phyloP scores from a whole-genome alignment of 2,329 filamentous ascomycete genomes.

The Periglandula ipomoeae region DNA sequence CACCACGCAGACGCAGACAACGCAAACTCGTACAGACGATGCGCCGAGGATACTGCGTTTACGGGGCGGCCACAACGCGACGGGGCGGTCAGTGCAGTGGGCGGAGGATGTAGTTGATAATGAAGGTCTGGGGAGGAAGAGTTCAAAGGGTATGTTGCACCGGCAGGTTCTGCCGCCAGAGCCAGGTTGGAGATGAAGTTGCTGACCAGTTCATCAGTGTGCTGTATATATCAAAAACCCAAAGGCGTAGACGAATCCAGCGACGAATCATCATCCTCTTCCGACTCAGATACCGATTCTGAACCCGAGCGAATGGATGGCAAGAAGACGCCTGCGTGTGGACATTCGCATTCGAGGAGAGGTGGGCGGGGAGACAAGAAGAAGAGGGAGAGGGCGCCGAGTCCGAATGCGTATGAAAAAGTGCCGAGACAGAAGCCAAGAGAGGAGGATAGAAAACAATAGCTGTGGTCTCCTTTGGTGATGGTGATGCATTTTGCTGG shows the following conservation, averaged over 20 bases:
- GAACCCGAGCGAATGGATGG: slow-evolving; percentile 29
- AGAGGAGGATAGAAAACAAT: slow-evolving; percentile 2
- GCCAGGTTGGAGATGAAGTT: not conserved
- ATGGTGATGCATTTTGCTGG: no score
- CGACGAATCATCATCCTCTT: slow-evolving; percentile 50
- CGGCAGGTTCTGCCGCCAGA: not conserved
- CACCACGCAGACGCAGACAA: slow-evolving; percentile 14
- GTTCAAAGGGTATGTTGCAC: slow-evolving; percentile 64
- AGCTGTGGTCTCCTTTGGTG: no score
- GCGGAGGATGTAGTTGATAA: slow-evolving; percentile 91
- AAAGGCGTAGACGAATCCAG: slow-evolving; percentile 76
- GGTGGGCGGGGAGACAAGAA: slow-evolving; percentile 19
- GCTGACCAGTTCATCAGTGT: slow-evolving; percentile 49
- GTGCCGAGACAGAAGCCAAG: slow-evolving; percentile 42
- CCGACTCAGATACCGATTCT: slow-evolving; percentile 43
- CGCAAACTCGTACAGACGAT: slow-evolving; percentile 17
- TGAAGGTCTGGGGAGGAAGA: slow-evolving; percentile 88
- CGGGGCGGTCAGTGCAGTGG: slow-evolving; percentile 70
- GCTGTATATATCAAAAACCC: slow-evolving; percentile 94
- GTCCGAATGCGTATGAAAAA: slow-evolving; percentile 77
- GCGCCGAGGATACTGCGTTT: slow-evolving; percentile 38
- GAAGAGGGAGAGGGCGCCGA: slow-evolving; percentile 42
- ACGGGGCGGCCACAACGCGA: slow-evolving; percentile 36
- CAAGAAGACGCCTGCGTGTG: slow-evolving; percentile 20
- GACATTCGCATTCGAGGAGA: slow-evolving; percentile 26